A percentile compares a stretch with the other conserved stretches of the same genome.
phyloP scores from a whole-genome alignment of 2,329 filamentous ascomycete species.

The Coniochaeta sp. region DNA sequence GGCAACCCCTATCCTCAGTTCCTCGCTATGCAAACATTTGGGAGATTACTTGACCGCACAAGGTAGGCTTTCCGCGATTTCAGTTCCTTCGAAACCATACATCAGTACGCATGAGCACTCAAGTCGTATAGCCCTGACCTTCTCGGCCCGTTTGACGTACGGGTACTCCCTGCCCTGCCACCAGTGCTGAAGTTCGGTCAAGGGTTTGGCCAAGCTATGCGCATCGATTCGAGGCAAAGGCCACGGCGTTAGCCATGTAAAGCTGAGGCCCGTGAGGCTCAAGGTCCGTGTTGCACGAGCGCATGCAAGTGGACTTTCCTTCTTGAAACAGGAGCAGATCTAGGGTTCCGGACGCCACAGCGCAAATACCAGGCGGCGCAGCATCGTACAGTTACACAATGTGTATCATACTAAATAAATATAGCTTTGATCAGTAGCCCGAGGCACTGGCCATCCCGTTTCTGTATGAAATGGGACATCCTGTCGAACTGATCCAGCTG shows the following conservation, averaged over 20 bases:
- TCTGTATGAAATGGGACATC: background rate
- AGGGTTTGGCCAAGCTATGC: background rate
- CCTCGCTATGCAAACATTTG: background rate
- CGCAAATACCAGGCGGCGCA: background rate
- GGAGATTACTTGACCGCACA: background rate
- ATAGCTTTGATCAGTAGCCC: background rate
- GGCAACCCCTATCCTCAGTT: background rate
- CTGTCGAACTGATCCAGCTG: background rate
- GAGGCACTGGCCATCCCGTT: background rate
- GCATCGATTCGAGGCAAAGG: background rate
- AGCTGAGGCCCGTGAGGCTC: background rate
- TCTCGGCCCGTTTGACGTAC: background rate
- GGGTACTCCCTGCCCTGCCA: background rate
- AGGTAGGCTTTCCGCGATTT: background rate
- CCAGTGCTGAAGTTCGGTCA: background rate
- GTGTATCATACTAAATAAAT: background rate
- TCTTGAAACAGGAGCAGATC: background rate
- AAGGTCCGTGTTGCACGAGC: background rate
- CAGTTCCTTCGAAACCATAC: background rate
- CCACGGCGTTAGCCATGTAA: background rate
- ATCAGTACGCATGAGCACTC: background rate
- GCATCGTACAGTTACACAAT: background rate
- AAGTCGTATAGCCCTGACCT: background rate
- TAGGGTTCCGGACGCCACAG: no score
- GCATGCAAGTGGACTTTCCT: background rate